Evolutionary conservation across 257 asterid genomes (phyloP), one percentile per base, ranked within the genome.

Genomic region (Solanum peruvianum): DNA sequence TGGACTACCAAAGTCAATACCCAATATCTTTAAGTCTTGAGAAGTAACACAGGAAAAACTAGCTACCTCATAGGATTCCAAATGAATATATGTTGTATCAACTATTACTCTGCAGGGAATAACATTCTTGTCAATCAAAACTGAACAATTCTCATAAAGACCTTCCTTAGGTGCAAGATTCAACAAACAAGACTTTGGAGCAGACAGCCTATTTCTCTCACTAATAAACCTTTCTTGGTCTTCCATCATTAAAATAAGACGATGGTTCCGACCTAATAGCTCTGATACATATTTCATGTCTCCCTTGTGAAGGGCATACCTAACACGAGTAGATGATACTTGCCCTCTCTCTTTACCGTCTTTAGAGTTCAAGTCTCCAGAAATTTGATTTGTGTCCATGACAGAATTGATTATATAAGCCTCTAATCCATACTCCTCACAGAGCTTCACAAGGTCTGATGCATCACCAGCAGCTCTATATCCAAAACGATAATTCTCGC

Each of bases 261-360:
- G 98, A 77, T 97, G 99, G 83, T 62, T 91, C 64, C 99, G 98
- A 49, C 99, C 99, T 90, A 97, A 88, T 64, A 97, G 94, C 88
- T 95, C 93, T 0, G 98, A 92, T 41, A 94, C 98, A 83, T 97
- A 97, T 73, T 87, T 86, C 98, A 94, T 94, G 88, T 95, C 95
- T 8, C 99, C 98, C 9, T 90, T 89, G 72, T 96, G 92, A 41
- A 97, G 98, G 0, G 98, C 99, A 41, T 88, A 91, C 42, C 99
- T 96, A 35, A 97, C 98, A 85, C 98, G 94, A 84, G 99, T 95
- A 35, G 99, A 97, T 37, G 99, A 97, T 60, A 95, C 99, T 88
- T 95, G 99, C 11, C 99, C 99, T 88, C 87, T 90, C 87, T 97
- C 99, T 66, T 94, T 91, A 37, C 95, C 87, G 35, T 92, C 90